Conservation (phyloP, 73 alveolate species). For the Symbiodinium pilosum region DNA sequence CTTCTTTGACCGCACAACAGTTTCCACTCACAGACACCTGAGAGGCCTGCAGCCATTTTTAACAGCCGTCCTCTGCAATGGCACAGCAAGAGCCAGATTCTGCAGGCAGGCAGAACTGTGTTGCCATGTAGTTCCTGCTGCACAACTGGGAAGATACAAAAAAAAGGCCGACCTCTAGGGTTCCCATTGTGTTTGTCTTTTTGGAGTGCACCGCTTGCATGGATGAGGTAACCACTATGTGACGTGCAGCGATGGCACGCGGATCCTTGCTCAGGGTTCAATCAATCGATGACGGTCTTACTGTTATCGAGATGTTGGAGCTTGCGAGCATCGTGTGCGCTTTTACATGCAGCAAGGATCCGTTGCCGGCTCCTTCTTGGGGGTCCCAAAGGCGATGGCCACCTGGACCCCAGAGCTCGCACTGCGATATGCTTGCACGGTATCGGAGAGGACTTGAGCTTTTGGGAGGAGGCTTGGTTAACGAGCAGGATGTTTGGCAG, state of each 20-base stretch:
- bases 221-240: not conserved
- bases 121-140: no score
- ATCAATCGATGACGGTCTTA: no score
- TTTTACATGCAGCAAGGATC: slow-evolving; percentile 29
- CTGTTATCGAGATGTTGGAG: no score
- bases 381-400: slow-evolving; percentile 38
- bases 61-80: not conserved
- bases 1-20: no score
- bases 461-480: slow-evolving; percentile 52
- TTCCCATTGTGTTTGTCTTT: no score
- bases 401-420: slow-evolving; percentile 32
- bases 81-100: not conserved
- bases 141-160: no score
- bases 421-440: slow-evolving; percentile 78
- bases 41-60: no score
- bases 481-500: not conserved
- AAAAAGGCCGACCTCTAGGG: no score
- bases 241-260: not conserved
- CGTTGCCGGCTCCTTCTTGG: slow-evolving; percentile 83
- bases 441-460: slow-evolving; percentile 70
- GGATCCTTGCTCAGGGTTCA: not conserved
- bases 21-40: no score
- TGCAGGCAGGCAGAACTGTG: not conserved
- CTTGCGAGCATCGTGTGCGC: no score
- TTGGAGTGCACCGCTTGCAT: not conserved